Evolutionary conservation across 208 protist genomes (phyloP).

Genomic region (Balamuthia mandrillaris): DNA sequence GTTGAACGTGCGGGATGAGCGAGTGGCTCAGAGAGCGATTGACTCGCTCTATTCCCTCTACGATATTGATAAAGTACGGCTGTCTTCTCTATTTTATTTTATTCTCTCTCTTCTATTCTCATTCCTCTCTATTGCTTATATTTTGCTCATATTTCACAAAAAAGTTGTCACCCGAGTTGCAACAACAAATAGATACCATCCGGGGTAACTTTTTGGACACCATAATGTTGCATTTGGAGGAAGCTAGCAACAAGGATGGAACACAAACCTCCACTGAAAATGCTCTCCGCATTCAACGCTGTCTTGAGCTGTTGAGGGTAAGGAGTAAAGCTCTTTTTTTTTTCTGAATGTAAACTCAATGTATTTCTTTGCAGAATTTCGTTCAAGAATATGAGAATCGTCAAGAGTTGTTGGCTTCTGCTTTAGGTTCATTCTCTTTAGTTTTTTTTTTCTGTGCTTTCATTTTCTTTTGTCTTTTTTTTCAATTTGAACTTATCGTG

Average conservation of each 20-base stretch:
- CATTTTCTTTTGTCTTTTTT: too few species aligned
- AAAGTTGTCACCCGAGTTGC: background rate
- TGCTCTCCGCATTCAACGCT: background rate
- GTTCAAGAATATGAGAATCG: too few species aligned
- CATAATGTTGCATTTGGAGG: slow-evolving; percentile 21
- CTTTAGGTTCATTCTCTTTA: too few species aligned
- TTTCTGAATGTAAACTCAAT: too few species aligned
- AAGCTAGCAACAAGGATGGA: background rate
- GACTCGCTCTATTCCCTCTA: background rate
- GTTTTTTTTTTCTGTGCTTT: too few species aligned
- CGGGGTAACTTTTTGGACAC: background rate
- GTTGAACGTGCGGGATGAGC: background rate
- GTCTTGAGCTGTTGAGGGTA: slow-evolving; percentile 1
- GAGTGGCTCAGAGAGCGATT: background rate
- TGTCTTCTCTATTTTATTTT: too few species aligned
- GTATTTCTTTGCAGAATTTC: too few species aligned
- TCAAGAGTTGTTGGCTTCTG: too few species aligned
- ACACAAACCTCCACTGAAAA: background rate
- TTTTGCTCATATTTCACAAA: background rate
- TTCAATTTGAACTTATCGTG: too few species aligned
- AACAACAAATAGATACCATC: background rate
- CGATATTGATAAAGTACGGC: background rate
- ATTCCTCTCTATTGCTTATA: background rate
- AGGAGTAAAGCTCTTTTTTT: too few species aligned
- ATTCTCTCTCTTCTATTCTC: background rate